phyloP scores from a whole-genome alignment of 2,329 filamentous ascomycete species.

The Epichloe gansuensis region DNA sequence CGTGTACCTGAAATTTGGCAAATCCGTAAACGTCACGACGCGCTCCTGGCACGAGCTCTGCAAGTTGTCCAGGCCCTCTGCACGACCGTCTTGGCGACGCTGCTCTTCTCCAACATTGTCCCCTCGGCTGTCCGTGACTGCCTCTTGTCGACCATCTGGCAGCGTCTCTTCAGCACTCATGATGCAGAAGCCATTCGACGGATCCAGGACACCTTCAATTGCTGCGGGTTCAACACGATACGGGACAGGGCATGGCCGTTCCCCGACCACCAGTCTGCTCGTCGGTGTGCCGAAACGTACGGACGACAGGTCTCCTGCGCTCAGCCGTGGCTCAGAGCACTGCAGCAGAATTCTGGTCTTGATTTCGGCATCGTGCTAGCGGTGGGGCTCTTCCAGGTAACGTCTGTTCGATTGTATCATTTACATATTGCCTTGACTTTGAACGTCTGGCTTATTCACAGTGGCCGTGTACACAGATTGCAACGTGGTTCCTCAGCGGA shows the following conservation, averaged over 20 bases:
- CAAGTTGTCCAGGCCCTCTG: conserved; percentile 7
- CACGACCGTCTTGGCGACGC: conserved; percentile 8
- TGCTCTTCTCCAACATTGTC: conserved; percentile 9
- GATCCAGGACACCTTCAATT: conserved; percentile 50
- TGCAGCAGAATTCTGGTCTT: conserved; percentile 31
- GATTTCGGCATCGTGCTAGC: conserved; percentile 30
- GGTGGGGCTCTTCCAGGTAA: conserved; percentile 37
- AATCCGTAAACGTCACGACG: neutral
- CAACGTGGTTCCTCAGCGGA: neutral
- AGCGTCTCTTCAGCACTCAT: conserved; percentile 22
- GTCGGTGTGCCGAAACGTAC: conserved; percentile 30
- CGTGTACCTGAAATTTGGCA: neutral
- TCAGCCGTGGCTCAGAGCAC: conserved; percentile 31
- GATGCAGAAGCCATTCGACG: conserved; percentile 34
- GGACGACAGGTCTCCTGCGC: conserved; percentile 33
- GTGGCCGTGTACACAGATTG: neutral
- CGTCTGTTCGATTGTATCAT: neutral
- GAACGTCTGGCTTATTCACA: neutral
- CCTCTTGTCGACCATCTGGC: conserved; percentile 11
- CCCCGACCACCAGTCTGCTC: conserved; percentile 21
- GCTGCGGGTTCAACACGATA: conserved; percentile 47
- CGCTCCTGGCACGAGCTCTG: neutral
- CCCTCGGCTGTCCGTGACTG: conserved; percentile 8
- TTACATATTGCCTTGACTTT: neutral
- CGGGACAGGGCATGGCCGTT: conserved; percentile 48